Conservation (phyloP, 331 rosid species). For the Saraca asoca region DNA sequence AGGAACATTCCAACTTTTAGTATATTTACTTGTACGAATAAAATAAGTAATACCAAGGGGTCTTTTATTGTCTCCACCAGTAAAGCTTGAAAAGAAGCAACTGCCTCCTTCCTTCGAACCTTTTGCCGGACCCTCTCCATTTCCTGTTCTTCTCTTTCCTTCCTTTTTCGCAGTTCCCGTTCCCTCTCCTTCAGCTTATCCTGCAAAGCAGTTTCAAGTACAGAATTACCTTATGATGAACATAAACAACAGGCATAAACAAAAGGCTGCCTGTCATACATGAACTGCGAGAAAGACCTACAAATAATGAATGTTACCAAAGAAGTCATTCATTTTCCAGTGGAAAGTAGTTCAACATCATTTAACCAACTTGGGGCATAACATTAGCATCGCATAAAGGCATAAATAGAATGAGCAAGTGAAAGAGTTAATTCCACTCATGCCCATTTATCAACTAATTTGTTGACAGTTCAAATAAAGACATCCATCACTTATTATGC, state of each 20-base stretch:
- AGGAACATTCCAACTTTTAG: not conserved
- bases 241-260: not conserved
- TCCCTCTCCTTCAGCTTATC: slow-evolving; percentile 94
- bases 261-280: not conserved
- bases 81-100: slow-evolving; percentile 85
- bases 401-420: slow-evolving; percentile 10
- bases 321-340: not conserved
- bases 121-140: slow-evolving; percentile 86
- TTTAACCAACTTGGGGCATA: slow-evolving; percentile 16
- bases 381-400: slow-evolving; percentile 13
- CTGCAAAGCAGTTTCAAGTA: slow-evolving; percentile 50
- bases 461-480: slow-evolving; percentile 3
- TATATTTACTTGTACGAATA: slow-evolving; percentile 5
- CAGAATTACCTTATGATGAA: slow-evolving; percentile 24
- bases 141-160: slow-evolving; percentile 99
- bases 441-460: slow-evolving; percentile 1
- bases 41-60: slow-evolving; percentile 61
- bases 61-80: slow-evolving; percentile 95
- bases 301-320: slow-evolving; percentile 6
- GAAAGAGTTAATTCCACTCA: not conserved
- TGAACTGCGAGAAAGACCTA: not conserved
- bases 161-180: slow-evolving; percentile 86
- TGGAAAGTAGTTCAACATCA: slow-evolving; percentile 14
- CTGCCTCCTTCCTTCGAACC: slow-evolving; percentile 91
- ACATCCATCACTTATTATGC: slow-evolving; percentile 21